Conservation (phyloP, 768 basidiomycete species). For the Postia placenta region DNA sequence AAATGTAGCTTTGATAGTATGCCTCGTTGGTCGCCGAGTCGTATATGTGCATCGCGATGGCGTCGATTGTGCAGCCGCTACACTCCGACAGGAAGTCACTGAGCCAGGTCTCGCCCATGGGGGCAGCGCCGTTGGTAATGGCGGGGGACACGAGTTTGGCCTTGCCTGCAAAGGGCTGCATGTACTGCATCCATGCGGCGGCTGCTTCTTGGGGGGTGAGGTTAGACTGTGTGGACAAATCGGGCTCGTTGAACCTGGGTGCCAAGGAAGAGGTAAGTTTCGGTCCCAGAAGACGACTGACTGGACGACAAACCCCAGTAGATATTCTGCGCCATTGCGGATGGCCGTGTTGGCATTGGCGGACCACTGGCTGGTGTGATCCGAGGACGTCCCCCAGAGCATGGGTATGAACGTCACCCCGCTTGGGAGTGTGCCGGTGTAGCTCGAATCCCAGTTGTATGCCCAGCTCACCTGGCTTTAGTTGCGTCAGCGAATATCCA, state of each 20-base stretch:
- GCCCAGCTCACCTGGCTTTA: constrained; percentile 19
- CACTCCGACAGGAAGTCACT: constrained; percentile 23
- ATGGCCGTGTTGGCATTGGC: constrained; percentile 23
- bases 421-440: constrained; percentile 12
- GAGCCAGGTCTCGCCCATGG: constrained; percentile 26
- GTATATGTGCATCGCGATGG: constrained; percentile 25
- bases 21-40: constrained; percentile 23
- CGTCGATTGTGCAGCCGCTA: constrained; percentile 23
- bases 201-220: constrained; percentile 22
- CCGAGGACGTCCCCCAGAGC: constrained; percentile 18
- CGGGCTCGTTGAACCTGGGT: constrained; percentile 26
- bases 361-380: constrained; percentile 18
- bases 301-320: constrained; percentile 14
- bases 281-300: too few relatives aligned
- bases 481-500: too few relatives aligned
- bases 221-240: constrained; percentile 24
- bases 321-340: constrained; percentile 20
- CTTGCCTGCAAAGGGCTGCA: constrained; percentile 26
- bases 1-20: constrained; percentile 27
- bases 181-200: constrained; percentile 22
- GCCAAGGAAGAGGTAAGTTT: too few relatives aligned
- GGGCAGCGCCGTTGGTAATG: constrained; percentile 26
- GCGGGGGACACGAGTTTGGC: constrained; percentile 26
- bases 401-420: constrained; percentile 21
- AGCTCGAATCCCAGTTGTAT: constrained; percentile 22